Evolutionary conservation across 2,329 filamentous ascomycete genomes (phyloP).

Genomic region (Arthroderma uncinatum): DNA sequence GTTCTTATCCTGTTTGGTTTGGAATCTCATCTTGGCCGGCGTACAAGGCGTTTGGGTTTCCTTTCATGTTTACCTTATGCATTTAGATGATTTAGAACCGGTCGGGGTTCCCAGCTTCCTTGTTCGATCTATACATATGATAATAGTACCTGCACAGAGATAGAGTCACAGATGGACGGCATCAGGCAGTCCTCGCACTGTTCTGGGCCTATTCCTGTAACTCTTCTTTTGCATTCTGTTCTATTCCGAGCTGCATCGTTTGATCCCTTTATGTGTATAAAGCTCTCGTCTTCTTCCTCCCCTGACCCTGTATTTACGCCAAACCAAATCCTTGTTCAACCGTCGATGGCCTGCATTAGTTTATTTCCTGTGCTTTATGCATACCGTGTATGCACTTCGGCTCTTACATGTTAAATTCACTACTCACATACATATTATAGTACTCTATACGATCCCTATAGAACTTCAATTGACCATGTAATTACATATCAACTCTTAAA

Average conservation of each 20-base stretch:
- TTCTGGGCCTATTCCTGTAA: too few species aligned
- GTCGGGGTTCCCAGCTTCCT: neutral
- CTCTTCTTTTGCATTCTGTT: too few species aligned
- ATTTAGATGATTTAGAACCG: conserved; percentile 3
- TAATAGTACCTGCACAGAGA: neutral
- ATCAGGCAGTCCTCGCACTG: too few species aligned
- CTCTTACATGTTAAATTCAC: neutral
- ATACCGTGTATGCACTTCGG: neutral
- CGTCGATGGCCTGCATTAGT: neutral
- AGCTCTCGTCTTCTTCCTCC: neutral
- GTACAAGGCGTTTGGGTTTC: neutral
- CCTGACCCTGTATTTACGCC: neutral
- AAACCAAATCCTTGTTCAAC: neutral
- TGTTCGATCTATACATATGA: neutral
- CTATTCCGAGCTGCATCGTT: neutral
- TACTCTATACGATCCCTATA: too few species aligned
- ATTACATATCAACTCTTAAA: too few species aligned
- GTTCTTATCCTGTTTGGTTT: neutral
- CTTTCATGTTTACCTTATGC: neutral
- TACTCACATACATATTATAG: neutral
- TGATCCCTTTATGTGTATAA: neutral
- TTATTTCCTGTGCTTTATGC: neutral
- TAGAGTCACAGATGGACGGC: too few species aligned
- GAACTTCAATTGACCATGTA: too few species aligned
- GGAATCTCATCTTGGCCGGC: neutral